phyloP scores from a whole-genome alignment of 2,329 filamentous ascomycete genomes.

The Catunica adiposa region DNA sequence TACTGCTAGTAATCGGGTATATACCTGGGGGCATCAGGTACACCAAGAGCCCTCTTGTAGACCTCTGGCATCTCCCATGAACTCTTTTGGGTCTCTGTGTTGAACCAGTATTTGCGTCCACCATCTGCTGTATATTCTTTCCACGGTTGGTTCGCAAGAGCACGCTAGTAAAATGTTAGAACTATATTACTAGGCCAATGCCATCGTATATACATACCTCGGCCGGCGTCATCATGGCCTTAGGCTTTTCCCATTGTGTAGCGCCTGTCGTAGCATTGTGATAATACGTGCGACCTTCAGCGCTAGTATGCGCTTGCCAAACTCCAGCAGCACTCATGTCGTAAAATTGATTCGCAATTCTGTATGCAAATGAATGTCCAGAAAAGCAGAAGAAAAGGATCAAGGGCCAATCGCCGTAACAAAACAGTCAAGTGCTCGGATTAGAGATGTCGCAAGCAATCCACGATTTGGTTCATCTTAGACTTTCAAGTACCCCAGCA shows the following conservation, averaged over 20 bases:
- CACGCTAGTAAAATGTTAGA: slow-evolving; percentile 37
- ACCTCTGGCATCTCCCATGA: slow-evolving; percentile 86
- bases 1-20: not conserved
- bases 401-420: too few species aligned
- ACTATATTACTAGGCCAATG: not conserved
- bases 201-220: slow-evolving; percentile 40
- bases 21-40: slow-evolving; percentile 18
- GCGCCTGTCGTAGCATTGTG: slow-evolving; percentile 73
- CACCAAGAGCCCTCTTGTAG: slow-evolving; percentile 59
- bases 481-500: too few species aligned
- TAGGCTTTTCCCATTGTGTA: slow-evolving; percentile 89
- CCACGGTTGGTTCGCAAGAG: slow-evolving; percentile 71
- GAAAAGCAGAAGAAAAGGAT: not conserved
- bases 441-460: too few species aligned
- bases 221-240: slow-evolving; percentile 66
- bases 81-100: slow-evolving; percentile 79
- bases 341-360: not conserved
- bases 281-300: slow-evolving; percentile 78
- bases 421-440: too few species aligned
- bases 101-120: slow-evolving; percentile 89
- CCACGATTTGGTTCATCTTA: too few species aligned
- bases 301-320: slow-evolving; percentile 70
- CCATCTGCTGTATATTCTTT: slow-evolving; percentile 79
- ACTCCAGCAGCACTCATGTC: slow-evolving; percentile 17
- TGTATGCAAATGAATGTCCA: not conserved